Evolutionary conservation across 257 asterid genomes (phyloP), one percentile per base, ranked within the genome.

Genomic region (Solanum paucissectum): DNA sequence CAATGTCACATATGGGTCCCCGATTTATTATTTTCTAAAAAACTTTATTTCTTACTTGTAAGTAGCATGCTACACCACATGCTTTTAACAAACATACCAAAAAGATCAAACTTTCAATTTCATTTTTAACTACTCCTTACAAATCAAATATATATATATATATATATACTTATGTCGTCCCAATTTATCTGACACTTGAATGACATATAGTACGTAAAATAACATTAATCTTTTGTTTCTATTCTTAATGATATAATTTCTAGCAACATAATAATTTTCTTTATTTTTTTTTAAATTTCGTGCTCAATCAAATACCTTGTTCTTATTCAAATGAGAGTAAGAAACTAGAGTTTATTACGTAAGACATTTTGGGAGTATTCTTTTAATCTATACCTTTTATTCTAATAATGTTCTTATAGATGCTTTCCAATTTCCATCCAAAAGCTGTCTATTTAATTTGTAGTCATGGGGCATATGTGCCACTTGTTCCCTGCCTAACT

Each of bases 401-500:
- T 86, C 84, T 86, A 5, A 14, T 64, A 64, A 11, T 64, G 36
- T 32, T 71, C 40, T 4, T 18, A 20, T 3, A 34, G 29, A 34
- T 34, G 16, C 87, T 32, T 66, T 71, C 62, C 33, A 25, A 37
- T 79, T 25, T 40, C 84, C 62, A 77, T 40, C 36, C 23, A 46
- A 40, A 36, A 34, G 10, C 18, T 2, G 13, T 0, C 1, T 13
- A 46, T 25, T 27, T 23, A 62, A n/a, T 62, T 62, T 29, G 81
- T 18, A 46, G 32, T 69, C 84, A 86, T 13, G 14, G 9, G 29
- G 49, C 16, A 25, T 34, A 87, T 58, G 34, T 49, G 58, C 85
- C 77, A 75, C 86, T 27, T 75, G 76, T 75, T 58, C 77, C 69
- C 72, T 75, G 76, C 88, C 88, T 75, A 87, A 55, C 71, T 62